Evolutionary conservation across 2,329 filamentous ascomycete species (phyloP).

Genomic region (Colletotrichum sp.): DNA sequence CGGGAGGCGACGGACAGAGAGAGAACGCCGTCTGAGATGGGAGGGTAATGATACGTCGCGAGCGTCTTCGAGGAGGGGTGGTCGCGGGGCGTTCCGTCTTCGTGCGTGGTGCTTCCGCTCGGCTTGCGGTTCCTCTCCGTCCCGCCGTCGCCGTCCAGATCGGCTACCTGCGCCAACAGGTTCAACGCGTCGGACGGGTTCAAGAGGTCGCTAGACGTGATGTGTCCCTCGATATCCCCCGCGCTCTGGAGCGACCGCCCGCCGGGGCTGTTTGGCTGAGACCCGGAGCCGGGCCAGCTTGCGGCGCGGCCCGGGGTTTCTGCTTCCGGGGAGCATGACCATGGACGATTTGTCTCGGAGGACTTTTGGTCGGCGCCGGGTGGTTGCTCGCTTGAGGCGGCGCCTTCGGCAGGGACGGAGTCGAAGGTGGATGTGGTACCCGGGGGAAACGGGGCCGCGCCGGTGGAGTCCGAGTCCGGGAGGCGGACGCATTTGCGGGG

Average conservation of each 20-base stretch:
- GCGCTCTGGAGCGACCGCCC: constrained; percentile 14
- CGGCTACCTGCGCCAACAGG: constrained; percentile 44
- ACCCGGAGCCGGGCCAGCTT: constrained; percentile 10
- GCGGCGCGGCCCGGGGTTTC: constrained; percentile 1
- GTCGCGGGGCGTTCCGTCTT: constrained; percentile 3
- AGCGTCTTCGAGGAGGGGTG: neutral
- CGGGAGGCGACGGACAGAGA: constrained; percentile 25
- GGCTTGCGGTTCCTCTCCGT: neutral
- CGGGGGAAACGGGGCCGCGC: neutral
- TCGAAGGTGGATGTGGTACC: neutral
- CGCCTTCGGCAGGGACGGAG: neutral
- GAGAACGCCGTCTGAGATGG: constrained; percentile 34
- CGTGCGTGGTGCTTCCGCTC: constrained; percentile 12
- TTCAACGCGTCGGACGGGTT: constrained; percentile 48
- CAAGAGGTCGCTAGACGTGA: constrained; percentile 43
- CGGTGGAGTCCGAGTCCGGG: neutral
- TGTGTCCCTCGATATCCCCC: constrained; percentile 40
- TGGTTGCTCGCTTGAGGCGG: neutral
- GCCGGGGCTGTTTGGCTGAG: constrained; percentile 22
- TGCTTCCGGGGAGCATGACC: constrained; percentile 23
- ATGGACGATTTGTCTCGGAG: neutral
- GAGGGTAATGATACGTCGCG: constrained; percentile 30
- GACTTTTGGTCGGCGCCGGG: neutral
- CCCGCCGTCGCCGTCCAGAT: constrained; percentile 33
- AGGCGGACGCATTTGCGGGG: constrained; percentile 24